A percentile compares a stretch with the other conserved stretches of the same genome.
Conservation (phyloP, 1,284 basidiomycete species). For the Cryptococcus sp. region DNA sequence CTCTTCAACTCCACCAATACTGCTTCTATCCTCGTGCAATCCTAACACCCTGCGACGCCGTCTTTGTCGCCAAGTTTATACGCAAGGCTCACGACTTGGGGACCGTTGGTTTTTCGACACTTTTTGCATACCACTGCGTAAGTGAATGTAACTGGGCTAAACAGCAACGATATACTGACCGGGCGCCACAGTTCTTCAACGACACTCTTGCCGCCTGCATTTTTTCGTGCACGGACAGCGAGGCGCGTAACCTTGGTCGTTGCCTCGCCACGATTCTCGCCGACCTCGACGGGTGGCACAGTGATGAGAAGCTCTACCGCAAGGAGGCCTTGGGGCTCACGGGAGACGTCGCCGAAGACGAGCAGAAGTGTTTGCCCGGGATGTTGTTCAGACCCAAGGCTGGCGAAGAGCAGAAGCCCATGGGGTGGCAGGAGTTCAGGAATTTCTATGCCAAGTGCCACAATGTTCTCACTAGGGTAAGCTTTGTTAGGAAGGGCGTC, state of each 20-base stretch:
- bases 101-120: conserved; percentile 79
- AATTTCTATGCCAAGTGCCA: conserved; percentile 78
- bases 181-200: conserved; percentile 62
- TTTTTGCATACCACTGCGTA: conserved; percentile 82
- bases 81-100: conserved; percentile 80
- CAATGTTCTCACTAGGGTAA: conserved; percentile 57
- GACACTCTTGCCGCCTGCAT: conserved; percentile 79
- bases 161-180: background rate
- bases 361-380: conserved; percentile 60
- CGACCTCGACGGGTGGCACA: conserved; percentile 73
- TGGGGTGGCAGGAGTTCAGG: conserved; percentile 69
- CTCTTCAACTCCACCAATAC: conserved; percentile 58
- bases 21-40: conserved; percentile 90
- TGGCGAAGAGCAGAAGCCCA: conserved; percentile 40
- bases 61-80: conserved; percentile 89
- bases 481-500: conserved; percentile 6
- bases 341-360: conserved; percentile 58
- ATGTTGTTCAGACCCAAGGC: conserved; percentile 59
- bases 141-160: conserved; percentile 10
- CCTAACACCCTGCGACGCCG: conserved; percentile 91
- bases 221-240: conserved; percentile 91
- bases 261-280: conserved; percentile 75
- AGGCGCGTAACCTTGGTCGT: conserved; percentile 93
- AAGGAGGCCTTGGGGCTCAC: conserved; percentile 51
- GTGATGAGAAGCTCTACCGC: conserved; percentile 57